Percentiles rank a stretch among this genome's conserved stretches.
Conservation (phyloP, 495 filamentous ascomycete genomes). For the Lophiostoma macrostomum region DNA sequence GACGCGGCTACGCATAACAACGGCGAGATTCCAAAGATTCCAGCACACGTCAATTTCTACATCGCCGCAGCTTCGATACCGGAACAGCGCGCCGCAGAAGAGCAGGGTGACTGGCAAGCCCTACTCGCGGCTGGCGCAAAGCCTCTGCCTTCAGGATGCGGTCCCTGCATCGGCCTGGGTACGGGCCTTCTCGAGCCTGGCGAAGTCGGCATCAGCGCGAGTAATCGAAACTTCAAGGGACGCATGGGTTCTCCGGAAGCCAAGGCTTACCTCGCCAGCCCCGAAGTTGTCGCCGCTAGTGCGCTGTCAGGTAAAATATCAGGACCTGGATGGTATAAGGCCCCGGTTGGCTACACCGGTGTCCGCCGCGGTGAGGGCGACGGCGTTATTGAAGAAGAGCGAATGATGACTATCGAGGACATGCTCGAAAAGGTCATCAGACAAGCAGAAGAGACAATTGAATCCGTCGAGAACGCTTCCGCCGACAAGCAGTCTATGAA, state of each 20-base stretch:
- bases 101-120: constrained; percentile 81
- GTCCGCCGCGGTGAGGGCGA: constrained; percentile 70
- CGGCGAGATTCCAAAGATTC: constrained; percentile 67
- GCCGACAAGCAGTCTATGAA: constrained; percentile 17
- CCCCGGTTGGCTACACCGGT: constrained; percentile 61
- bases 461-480: constrained; percentile 45
- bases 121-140: constrained; percentile 77
- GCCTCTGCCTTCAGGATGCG: constrained; percentile 75
- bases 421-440: constrained; percentile 66
- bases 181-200: constrained; percentile 78
- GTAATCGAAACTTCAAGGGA: constrained; percentile 91
- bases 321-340: constrained; percentile 78
- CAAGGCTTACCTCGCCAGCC: constrained; percentile 83
- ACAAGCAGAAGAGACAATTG: constrained; percentile 62
- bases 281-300: constrained; percentile 88
- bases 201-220: constrained; percentile 85
- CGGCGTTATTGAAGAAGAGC: constrained; percentile 59
- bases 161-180: constrained; percentile 87
- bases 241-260: constrained; percentile 83
- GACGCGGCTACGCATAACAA: constrained; percentile 60
- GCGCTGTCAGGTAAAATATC: constrained; percentile 74
- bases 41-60: constrained; percentile 79
- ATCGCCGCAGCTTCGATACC: constrained; percentile 81
- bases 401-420: constrained; percentile 60
- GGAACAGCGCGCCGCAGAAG: constrained; percentile 78